Evolutionary conservation across 352 stramenopile species (phyloP).

Genomic region (Stramenopiles sp.): DNA sequence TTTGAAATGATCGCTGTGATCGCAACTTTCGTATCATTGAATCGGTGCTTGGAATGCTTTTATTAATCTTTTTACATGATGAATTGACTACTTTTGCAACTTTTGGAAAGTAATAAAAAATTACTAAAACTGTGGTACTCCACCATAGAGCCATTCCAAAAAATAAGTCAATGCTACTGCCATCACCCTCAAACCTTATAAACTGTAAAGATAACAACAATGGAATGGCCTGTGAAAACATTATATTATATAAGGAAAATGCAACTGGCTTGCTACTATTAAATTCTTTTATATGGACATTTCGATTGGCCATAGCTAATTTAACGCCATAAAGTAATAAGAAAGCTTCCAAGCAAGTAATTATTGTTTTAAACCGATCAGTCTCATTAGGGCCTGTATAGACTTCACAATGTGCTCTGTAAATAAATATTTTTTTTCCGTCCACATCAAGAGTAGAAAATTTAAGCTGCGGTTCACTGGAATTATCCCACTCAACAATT

Average conservation of each 20-base stretch:
- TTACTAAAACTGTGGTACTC: background rate
- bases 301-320: background rate
- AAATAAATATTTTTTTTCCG: background rate
- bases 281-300: background rate
- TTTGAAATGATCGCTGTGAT: no score
- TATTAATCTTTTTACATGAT: background rate
- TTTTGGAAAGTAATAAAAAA: conserved; percentile 5
- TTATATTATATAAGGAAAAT: background rate
- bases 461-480: background rate
- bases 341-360: background rate
- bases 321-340: background rate
- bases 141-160: background rate
- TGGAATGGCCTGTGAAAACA: background rate
- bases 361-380: background rate
- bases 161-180: background rate
- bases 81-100: background rate
- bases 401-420: background rate
- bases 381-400: background rate
- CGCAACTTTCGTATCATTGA: no score
- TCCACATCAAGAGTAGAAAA: no score
- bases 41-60: no score
- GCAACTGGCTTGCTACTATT: background rate
- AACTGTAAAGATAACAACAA: background rate
- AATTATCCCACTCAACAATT: background rate
- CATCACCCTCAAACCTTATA: background rate